phyloP scores from a whole-genome alignment of 2,329 filamentous ascomycete species.

The Lachnellula willkommii region DNA sequence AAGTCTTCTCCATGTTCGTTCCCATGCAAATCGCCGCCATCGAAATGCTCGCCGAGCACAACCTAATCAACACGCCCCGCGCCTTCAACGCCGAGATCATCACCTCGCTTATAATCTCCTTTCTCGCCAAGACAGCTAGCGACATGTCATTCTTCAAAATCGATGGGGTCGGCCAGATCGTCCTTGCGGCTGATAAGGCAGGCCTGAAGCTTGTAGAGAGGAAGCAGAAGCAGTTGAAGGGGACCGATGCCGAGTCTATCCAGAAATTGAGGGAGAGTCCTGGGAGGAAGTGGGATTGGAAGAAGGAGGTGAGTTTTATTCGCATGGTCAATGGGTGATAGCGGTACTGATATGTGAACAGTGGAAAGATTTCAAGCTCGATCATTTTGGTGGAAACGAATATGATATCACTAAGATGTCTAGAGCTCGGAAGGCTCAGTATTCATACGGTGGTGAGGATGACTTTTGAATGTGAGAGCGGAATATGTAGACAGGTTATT shows the following conservation, averaged over 20 bases:
- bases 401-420: not conserved
- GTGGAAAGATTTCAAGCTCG: not conserved
- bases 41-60: constrained; percentile 41
- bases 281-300: not conserved
- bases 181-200: constrained; percentile 9
- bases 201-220: not conserved
- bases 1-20: constrained; percentile 47
- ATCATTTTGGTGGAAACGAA: not conserved
- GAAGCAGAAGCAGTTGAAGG: not conserved
- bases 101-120: constrained; percentile 39
- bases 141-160: constrained; percentile 37
- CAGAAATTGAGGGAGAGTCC: not conserved
- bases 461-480: not conserved
- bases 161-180: constrained; percentile 49
- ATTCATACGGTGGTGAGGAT: not conserved
- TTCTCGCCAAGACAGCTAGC: constrained; percentile 44
- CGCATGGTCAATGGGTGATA: not conserved
- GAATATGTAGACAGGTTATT: too few relatives aligned
- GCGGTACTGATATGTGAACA: not conserved
- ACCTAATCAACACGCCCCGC: constrained; percentile 31
- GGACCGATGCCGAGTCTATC: not conserved
- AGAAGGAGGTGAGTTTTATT: not conserved
- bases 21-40: constrained; percentile 51
- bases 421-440: not conserved
- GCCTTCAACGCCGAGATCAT: constrained; percentile 43